Evolutionary conservation across 441 rosid genomes (phyloP), one percentile per base, ranked within the genome.

Genomic region (Theobroma grandiflorum): DNA sequence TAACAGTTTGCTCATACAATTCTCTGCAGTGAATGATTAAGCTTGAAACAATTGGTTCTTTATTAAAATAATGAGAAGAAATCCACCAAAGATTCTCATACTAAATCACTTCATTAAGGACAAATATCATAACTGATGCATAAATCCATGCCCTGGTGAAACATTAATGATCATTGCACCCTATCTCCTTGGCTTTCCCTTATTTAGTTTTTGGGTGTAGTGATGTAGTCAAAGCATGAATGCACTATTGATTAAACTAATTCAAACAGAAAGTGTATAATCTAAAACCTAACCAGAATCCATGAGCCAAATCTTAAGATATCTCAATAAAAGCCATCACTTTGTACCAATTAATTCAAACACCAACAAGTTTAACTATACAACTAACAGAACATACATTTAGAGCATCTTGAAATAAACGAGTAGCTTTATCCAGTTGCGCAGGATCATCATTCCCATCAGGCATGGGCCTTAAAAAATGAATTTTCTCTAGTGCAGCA

Each of bases 401-500:
- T 78, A 94, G 58, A 74, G 97, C 95, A 75, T 87, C 91, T 79
- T 91, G 92, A 86, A 95, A 94, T 77, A 94, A 66, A 37, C 35
- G 72, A 12, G 96, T 87, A 77, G 96, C 97, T 87, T 87, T 91
- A 66, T 91, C 97, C 70, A 94, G 80, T 82, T 84, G 92, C 72
- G 82, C 79, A 80, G 92, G 81, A 74, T 92, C 97, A 77, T 92
- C 96, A 50, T 79, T 90, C 72, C 93, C 96, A 55, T 91, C 93
- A 65, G 90, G 81, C 57, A 85, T 77, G 62, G 79, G 61, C 79
- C 75, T 89, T 47, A 92, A 86, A 82, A 86, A 91, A 82, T 87
- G 87, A 31, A 84, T 78, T 85, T 90, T 90, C 88, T 95, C 98
- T 67, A 95, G 94, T 55, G 98, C 98, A 76, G 88, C 89, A 84